phyloP scores from a whole-genome alignment of 2,329 filamentous ascomycete genomes.

The Diaporthe citrichinensis region DNA sequence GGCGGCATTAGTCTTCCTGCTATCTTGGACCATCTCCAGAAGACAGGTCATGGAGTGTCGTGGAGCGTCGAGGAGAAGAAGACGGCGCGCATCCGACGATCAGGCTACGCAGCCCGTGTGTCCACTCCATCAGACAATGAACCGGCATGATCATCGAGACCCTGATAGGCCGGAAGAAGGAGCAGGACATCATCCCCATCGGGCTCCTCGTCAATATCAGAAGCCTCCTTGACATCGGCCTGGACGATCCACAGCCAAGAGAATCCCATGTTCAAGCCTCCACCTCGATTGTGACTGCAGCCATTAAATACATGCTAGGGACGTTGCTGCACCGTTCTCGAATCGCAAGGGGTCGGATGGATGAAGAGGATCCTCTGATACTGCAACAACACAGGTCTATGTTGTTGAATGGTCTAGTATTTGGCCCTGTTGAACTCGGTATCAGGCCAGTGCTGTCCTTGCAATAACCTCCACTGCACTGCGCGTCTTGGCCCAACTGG shows the following conservation, averaged over 20 bases:
- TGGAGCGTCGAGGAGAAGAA: background rate
- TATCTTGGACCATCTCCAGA: too few relatives aligned
- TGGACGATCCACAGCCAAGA: background rate
- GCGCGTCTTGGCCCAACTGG: background rate
- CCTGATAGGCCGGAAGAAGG: background rate
- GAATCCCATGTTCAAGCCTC: background rate
- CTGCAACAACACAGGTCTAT: background rate
- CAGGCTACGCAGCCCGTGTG: background rate
- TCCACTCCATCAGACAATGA: background rate
- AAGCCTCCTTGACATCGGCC: background rate
- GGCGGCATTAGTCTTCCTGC: background rate
- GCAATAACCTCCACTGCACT: background rate
- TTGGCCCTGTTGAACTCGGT: background rate
- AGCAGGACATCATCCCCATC: too few relatives aligned
- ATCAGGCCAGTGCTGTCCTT: background rate
- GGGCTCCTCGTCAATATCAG: background rate
- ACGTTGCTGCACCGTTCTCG: background rate
- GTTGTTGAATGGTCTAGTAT: background rate
- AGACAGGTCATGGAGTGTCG: background rate
- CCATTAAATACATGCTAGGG: background rate
- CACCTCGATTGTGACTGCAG: background rate
- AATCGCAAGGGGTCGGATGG: background rate
- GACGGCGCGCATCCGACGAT: background rate
- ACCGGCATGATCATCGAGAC: background rate
- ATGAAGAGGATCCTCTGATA: background rate